These are phyloP conservation scores for Mycena epipterygia DNA, from an alignment of 768 basidiomycete species.

Conservation along the genomic window DNA sequence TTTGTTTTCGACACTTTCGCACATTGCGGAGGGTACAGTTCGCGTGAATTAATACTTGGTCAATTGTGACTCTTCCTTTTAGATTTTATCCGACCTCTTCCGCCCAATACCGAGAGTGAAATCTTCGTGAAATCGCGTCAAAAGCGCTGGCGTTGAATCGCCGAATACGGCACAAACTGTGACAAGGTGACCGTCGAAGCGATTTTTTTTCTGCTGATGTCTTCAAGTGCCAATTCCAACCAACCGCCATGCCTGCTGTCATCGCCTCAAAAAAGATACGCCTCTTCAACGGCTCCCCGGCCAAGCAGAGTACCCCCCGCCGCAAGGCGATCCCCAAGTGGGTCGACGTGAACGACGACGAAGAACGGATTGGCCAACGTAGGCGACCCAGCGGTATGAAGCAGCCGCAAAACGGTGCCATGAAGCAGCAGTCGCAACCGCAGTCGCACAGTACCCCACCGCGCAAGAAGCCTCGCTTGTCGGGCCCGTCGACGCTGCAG, in stretches of 20 bases:
- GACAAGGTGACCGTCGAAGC: neutral
- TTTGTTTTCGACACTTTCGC: no score
- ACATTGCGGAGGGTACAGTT: no score
- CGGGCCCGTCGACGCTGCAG: slow-evolving; percentile 47
- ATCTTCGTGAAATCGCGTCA: neutral
- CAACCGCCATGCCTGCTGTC: slow-evolving; percentile 13
- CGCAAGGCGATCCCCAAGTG: slow-evolving; percentile 48
- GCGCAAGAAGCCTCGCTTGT: slow-evolving; percentile 25
- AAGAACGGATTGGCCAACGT: slow-evolving; percentile 42
- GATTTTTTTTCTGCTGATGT: slow-evolving; percentile 19
- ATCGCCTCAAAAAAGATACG: slow-evolving; percentile 20
- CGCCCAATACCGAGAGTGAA: no score
- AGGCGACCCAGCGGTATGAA: slow-evolving; percentile 48
- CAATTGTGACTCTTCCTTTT: no score
- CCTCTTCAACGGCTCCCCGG: slow-evolving; percentile 23
- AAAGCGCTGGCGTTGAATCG: slow-evolving; percentile 19
- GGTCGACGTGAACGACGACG: slow-evolving; percentile 59
- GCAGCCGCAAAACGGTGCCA: slow-evolving; percentile 38
- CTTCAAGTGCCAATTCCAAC: neutral
- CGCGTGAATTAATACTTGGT: no score
- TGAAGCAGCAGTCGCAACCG: slow-evolving; percentile 29
- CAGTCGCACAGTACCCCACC: slow-evolving; percentile 37
- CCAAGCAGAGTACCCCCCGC: slow-evolving; percentile 22
- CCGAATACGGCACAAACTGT: slow-evolving; percentile 6
- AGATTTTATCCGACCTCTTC: no score